Percentiles rank a stretch among this genome's conserved stretches.
phyloP scores from a whole-genome alignment of 2,329 filamentous ascomycete genomes.

The Phaeophleospora eucalypticola region DNA sequence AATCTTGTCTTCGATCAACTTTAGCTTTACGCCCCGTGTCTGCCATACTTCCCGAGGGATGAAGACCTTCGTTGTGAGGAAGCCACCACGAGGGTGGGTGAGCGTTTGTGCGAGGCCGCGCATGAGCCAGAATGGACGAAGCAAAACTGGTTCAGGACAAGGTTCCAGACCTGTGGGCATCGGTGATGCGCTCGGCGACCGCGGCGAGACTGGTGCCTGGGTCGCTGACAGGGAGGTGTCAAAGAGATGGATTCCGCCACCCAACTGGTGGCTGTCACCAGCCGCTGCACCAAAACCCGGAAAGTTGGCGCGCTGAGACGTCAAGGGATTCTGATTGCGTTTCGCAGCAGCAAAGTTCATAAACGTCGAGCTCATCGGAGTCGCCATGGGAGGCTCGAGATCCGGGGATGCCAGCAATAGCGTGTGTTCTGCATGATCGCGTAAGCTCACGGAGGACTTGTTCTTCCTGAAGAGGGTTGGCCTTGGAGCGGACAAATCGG shows the following conservation, averaged over 20 bases:
- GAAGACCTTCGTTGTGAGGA: constrained; percentile 86
- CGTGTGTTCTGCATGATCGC: constrained; percentile 56
- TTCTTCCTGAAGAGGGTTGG: constrained; percentile 43
- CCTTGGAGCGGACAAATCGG: constrained; percentile 21
- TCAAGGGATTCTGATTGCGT: constrained; percentile 25
- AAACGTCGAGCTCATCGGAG: constrained; percentile 68
- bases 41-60: constrained; percentile 90
- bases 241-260: constrained; percentile 75
- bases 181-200: constrained; percentile 40
- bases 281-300: constrained; percentile 52
- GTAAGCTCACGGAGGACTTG: constrained; percentile 59
- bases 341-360: constrained; percentile 45
- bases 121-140: constrained; percentile 99
- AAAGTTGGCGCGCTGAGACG: constrained; percentile 28
- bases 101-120: constrained; percentile 89
- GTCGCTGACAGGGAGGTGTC: constrained; percentile 49
- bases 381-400: constrained; percentile 60
- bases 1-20: constrained; percentile 88
- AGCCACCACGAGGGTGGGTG: constrained; percentile 84
- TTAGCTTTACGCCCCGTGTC: constrained; percentile 89
- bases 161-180: constrained; percentile 80
- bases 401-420: constrained; percentile 62
- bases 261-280: constrained; percentile 51
- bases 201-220: constrained; percentile 27
- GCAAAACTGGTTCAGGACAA: constrained; percentile 79